Conservation (phyloP, 225 moss, liverwort and hornwort species). For the Bryum argenteum region DNA sequence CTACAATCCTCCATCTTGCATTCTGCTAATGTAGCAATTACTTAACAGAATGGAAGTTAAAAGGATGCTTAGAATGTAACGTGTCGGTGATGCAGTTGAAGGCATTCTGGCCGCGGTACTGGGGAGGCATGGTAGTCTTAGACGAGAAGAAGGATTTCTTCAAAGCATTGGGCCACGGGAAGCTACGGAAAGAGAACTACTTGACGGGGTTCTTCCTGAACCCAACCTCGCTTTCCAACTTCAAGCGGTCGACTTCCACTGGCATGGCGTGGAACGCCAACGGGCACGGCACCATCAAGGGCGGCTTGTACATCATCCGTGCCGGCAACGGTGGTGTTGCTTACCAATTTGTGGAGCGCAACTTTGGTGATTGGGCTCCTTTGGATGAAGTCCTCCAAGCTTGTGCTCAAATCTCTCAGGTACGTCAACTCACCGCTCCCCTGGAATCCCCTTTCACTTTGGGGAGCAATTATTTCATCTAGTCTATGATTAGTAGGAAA, state of each 20-base stretch:
- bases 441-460: too few species aligned
- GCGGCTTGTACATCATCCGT: constrained; percentile 68
- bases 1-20: too few species aligned
- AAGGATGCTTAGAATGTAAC: too few species aligned
- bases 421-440: too few species aligned
- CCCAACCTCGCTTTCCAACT: constrained; percentile 36
- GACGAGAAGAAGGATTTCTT: constrained; percentile 70
- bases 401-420: constrained; percentile 44
- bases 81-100: constrained; percentile 42
- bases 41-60: too few species aligned
- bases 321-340: constrained; percentile 62
- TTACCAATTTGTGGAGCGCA: constrained; percentile 79
- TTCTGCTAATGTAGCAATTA: too few species aligned
- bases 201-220: constrained; percentile 64
- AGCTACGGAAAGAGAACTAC: constrained; percentile 49
- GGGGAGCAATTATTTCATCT: too few species aligned
- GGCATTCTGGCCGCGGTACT: constrained; percentile 89
- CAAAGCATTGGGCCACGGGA: constrained; percentile 74
- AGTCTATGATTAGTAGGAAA: too few species aligned
- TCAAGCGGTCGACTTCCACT: constrained; percentile 43
- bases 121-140: constrained; percentile 73
- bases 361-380: constrained; percentile 84
- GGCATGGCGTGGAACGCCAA: constrained; percentile 48
- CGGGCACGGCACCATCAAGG: constrained; percentile 71
- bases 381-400: constrained; percentile 72